Base-by-base conservation (phyloP, 2,329 filamentous ascomycete genomes). In the Thyridium curvatum region DNA sequence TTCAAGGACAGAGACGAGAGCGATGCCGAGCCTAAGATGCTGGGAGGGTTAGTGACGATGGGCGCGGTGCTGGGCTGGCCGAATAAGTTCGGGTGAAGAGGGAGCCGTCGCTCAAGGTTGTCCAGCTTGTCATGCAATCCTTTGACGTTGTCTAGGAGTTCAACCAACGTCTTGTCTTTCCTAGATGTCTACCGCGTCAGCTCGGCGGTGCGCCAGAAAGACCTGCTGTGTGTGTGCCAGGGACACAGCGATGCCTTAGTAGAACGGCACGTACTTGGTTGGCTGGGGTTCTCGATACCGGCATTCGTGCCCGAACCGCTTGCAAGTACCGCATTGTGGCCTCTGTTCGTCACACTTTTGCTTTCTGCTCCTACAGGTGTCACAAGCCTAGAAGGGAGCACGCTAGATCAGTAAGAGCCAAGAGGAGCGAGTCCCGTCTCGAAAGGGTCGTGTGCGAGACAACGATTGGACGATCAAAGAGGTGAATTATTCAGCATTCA, bases 321-420 rank as follows among this genome's bases (percentile, higher is more conserved):
- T 62, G 54, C 78, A 83, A 13, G 74, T 71, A 40, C 72, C 64
- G 53, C 79, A 83, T 55, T 74, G 77, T 14, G 78, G 78, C 40
- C 76, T 64, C 50, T 69, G 64, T 53, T 82, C 78, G 53, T 81
- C 77, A 57, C 79, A 83, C 62, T 72, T 77, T 47, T 79, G 77
- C 57, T 82, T 83, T 47, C 78, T 73, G 37, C 55, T 60, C 35
- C 75, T 69, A 54, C 76, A 80, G 21, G 68, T 77, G 49, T 79
- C 73, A 59, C 76, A 80, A 15, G 76, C 75, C 63, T 71, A 40
- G n/a, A 15, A 15, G 32, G 29, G 15, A 13, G 14, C 29, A 9
- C 18, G 17, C 8, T 13, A 34, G 15, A 35, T 34, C 38, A 31
- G 15, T 28, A 37, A 40, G 30, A 5, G 15, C 10, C 26, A 12